Conservation (phyloP, 805 yeast genomes). For the Kodamaea nitidulidarum region DNA sequence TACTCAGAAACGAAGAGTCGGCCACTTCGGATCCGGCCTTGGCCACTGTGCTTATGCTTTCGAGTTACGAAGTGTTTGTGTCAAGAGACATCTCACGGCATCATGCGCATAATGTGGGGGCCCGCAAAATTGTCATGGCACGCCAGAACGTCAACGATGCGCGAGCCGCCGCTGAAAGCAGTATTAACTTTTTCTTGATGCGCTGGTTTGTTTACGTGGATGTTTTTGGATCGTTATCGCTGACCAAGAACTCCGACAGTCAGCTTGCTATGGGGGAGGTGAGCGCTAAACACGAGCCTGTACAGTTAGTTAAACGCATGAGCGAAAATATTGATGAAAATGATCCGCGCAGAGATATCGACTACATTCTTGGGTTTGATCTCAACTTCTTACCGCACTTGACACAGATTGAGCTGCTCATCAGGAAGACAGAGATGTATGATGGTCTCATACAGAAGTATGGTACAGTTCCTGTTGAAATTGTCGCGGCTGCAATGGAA, state of each 20-base stretch:
- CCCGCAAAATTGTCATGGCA: slow-evolving; percentile 57
- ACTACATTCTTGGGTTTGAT: slow-evolving; percentile 65
- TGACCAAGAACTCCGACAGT: slow-evolving; percentile 41
- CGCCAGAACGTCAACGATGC: slow-evolving; percentile 28
- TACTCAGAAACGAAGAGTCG: slow-evolving; percentile 47
- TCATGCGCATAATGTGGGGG: slow-evolving; percentile 65
- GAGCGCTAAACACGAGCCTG: slow-evolving; percentile 19
- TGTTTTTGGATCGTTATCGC: slow-evolving; percentile 57
- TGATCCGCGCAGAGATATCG: slow-evolving; percentile 44
- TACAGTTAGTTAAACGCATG: slow-evolving; percentile 12
- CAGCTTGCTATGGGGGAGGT: slow-evolving; percentile 19
- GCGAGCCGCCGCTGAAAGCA: slow-evolving; percentile 23
- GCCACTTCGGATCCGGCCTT: slow-evolving; percentile 65
- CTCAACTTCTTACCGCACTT: slow-evolving; percentile 55
- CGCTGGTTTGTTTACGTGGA: slow-evolving; percentile 71
- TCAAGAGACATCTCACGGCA: slow-evolving; percentile 48
- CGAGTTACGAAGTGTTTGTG: slow-evolving; percentile 50
- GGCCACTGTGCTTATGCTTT: slow-evolving; percentile 55
- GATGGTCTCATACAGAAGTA: slow-evolving; percentile 4
- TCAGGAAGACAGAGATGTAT: slow-evolving; percentile 24
- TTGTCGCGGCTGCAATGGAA: slow-evolving; percentile 37
- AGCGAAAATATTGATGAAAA: slow-evolving; percentile 6
- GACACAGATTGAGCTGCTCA: slow-evolving; percentile 42
- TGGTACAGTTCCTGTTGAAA: slow-evolving; percentile 14
- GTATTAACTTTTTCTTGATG: slow-evolving; percentile 51